Evolutionary conservation across 2,329 filamentous ascomycete species (phyloP).

Genomic region (Beauveria bassiana): DNA sequence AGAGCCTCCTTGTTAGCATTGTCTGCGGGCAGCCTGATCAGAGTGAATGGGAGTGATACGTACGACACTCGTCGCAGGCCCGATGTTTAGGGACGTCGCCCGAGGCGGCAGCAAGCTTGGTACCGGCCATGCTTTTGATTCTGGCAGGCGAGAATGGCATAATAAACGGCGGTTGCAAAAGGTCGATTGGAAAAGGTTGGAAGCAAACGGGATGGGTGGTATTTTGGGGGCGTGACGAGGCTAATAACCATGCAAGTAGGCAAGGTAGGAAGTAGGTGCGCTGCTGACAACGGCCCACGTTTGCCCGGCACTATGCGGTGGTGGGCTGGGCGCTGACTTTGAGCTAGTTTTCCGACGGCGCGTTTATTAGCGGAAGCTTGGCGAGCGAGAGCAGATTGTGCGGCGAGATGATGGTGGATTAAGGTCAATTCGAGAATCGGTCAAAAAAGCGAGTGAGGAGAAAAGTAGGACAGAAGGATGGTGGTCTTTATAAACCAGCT

Average conservation of each 20-base stretch:
- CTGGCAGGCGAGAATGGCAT: background rate
- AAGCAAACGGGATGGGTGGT: background rate
- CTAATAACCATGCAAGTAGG: background rate
- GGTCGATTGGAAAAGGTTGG: background rate
- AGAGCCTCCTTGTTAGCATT: background rate
- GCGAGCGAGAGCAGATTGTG: no score
- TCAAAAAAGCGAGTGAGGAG: background rate
- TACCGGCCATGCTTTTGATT: background rate
- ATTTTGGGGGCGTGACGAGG: background rate
- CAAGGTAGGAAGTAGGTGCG: background rate
- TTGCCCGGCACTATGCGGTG: background rate
- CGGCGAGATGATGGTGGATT: background rate
- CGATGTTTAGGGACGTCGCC: conserved; percentile 40
- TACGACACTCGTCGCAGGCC: conserved; percentile 62
- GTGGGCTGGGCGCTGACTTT: no score
- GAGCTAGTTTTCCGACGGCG: background rate
- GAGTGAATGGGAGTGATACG: conserved; percentile 22
- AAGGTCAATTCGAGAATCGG: background rate
- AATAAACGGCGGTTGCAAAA: background rate
- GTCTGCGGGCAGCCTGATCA: background rate
- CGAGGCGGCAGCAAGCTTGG: background rate
- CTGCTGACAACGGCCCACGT: background rate
- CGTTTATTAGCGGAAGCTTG: background rate
- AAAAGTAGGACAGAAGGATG: background rate
- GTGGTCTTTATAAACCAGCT: background rate